Evolutionary conservation across 169 alveolate species (phyloP).

Genomic region (Theileria parva): DNA sequence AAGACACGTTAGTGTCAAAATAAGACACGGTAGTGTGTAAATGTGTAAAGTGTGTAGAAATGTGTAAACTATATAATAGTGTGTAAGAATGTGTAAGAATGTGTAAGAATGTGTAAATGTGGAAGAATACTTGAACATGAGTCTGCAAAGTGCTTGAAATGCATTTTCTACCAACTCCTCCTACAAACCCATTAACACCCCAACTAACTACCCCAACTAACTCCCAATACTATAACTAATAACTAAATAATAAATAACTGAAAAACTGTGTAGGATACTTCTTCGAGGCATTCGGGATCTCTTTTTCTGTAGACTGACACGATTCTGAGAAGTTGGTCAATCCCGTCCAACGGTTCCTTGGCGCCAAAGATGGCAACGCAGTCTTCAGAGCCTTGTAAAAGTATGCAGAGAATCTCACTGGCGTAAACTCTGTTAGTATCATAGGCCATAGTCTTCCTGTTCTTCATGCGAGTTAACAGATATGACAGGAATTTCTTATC

Average conservation of each 20-base stretch:
- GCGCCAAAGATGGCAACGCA: conserved; percentile 61
- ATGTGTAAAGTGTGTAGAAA: too few species aligned
- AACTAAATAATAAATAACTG: too few species aligned
- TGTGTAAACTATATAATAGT: background rate
- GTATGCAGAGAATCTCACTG: conserved; percentile 69
- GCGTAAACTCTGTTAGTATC: conserved; percentile 71
- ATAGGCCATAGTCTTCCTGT: conserved; percentile 55
- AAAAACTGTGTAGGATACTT: conserved; percentile 14
- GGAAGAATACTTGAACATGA: conserved; percentile 68
- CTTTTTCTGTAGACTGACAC: conserved; percentile 75
- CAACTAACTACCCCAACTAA: background rate
- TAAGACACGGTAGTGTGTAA: too few species aligned
- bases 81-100: too few species aligned
- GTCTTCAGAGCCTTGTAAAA: conserved; percentile 71
- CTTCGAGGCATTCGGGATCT: conserved; percentile 79
- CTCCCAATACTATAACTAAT: too few species aligned
- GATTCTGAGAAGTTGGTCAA: conserved; percentile 75
- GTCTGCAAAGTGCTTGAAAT: conserved; percentile 77
- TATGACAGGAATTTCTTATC: conserved; percentile 26
- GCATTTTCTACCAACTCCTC: conserved; percentile 78
- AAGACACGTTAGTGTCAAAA: too few species aligned
- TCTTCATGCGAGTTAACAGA: conserved; percentile 44
- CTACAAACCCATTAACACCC: conserved; percentile 6
- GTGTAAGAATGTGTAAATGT: background rate
- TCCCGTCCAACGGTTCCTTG: conserved; percentile 68